These are phyloP conservation scores for Linnemannia exigua DNA, from an alignment of 192 early-diverging fungal species.

Conservation along the genomic window DNA sequence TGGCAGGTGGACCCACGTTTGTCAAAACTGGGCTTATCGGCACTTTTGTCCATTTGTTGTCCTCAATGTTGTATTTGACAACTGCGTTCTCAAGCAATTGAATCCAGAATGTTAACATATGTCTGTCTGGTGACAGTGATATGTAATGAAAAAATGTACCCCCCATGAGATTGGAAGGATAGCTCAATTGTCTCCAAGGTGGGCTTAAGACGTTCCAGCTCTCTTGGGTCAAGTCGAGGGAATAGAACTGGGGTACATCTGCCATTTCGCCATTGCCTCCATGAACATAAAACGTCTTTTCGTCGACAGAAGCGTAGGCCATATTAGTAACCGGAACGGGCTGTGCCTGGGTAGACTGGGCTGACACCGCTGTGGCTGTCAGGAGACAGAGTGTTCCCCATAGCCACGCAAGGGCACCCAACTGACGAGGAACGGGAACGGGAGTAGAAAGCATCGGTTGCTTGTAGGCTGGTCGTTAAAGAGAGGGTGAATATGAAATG, in stretches of 20 bases:
- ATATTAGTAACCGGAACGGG: background rate
- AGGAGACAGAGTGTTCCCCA: background rate
- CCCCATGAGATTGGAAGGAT: background rate
- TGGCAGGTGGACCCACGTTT: background rate
- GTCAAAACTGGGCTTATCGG: background rate
- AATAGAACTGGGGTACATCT: background rate
- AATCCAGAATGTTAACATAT: background rate
- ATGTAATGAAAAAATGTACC: background rate
- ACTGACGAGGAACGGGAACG: no score
- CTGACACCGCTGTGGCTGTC: background rate
- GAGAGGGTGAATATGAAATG: no score
- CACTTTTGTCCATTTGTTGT: background rate
- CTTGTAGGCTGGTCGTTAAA: no score
- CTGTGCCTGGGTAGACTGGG: background rate
- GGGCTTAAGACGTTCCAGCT: background rate
- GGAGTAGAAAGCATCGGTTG: no score
- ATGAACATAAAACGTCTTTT: slow-evolving; percentile 5
- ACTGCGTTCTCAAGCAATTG: background rate
- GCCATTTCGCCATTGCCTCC: background rate
- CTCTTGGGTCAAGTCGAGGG: slow-evolving; percentile 1
- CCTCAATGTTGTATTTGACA: background rate
- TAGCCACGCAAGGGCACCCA: background rate
- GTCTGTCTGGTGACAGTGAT: background rate
- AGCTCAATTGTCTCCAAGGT: background rate
- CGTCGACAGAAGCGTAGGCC: background rate